Base-by-base conservation (phyloP, 2,329 filamentous ascomycete genomes). In the Cryphonectria radicalis region DNA sequence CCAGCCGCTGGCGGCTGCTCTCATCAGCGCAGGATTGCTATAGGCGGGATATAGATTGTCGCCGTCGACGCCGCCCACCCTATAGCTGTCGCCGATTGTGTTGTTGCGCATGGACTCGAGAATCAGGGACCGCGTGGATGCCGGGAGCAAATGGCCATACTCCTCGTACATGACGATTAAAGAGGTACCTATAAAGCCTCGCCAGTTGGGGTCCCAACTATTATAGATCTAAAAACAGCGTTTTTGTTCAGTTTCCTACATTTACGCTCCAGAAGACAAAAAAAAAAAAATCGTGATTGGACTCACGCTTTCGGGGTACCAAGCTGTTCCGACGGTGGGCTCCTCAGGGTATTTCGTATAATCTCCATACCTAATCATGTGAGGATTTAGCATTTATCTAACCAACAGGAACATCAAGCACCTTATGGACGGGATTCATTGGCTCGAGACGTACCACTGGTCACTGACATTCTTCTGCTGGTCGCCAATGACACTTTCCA, bases 21-120 rank as follows among this genome's bases (percentile, higher is more conserved):
- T 83, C 89, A 91, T 91, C 43, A 91, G 84, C 10, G 75, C 65
- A 0, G 86, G 87, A 74, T 91, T 91, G 70, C 85, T 88, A 76
- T 91, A 90, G 0, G 87, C 83, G 0, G 89, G 88, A 69, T 90
- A 90, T 0, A 91, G 78, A 68, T 91, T 91, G 71, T 91, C 89
- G 53, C 81, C 81, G 67, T 89, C 85, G 0, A 90, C 79, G 19
- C 88, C 85, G 1, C 89, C 89, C 46, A 90, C 88, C 0, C 89
- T 85, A 75, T 91, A 91, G 42, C 83, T 84, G 73, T 91, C 89
- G 13, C 89, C 89, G 19, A 87, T 80, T 0, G 87, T 89, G 7
- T 83, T 82, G 74, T 89, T 88, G 75, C 84, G 80, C 4, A 91
- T 78, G 28, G 85, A 87, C 57, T 86, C 81, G 0, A 89, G 77